Evolutionary conservation across 2,329 filamentous ascomycete genomes (phyloP).

Genomic region (Microsporum canis): DNA sequence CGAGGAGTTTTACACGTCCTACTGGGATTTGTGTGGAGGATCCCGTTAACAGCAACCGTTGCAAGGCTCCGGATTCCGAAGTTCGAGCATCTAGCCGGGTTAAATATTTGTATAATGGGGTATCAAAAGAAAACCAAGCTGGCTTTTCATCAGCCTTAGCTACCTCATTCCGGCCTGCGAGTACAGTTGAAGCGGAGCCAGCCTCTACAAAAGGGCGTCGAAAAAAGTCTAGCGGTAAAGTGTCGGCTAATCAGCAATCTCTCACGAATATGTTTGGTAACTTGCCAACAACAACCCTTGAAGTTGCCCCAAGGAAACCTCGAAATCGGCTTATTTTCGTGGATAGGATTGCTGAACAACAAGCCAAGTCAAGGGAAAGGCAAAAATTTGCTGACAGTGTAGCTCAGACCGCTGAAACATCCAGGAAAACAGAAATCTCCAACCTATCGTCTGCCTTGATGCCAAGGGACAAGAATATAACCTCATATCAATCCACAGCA

Average conservation of each 20-base stretch:
- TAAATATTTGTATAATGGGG: neutral
- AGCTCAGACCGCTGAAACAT: neutral
- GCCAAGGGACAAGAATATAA: conserved; percentile 1
- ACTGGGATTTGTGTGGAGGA: neutral
- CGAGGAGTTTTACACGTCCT: neutral
- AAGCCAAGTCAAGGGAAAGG: neutral
- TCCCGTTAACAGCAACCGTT: neutral
- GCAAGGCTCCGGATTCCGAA: too few species aligned
- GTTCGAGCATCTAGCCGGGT: neutral
- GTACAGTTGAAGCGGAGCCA: conserved; percentile 1
- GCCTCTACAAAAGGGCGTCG: neutral
- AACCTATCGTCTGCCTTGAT: neutral
- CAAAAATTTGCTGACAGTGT: neutral
- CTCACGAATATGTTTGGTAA: conserved; percentile 14
- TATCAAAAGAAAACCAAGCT: neutral
- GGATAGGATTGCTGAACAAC: conserved; percentile 23
- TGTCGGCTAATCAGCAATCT: conserved; percentile 6
- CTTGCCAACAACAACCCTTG: conserved; percentile 23
- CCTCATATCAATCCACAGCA: neutral
- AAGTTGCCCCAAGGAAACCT: conserved; percentile 26
- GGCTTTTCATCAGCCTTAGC: neutral
- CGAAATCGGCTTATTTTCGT: conserved; percentile 36
- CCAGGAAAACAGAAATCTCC: neutral
- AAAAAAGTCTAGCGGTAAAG: neutral
- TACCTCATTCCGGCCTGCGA: conserved; percentile 7